Evolutionary conservation across 345 rosid species (phyloP), one percentile per base, ranked within the genome.

Genomic region (Gossypium ekmanianum): DNA sequence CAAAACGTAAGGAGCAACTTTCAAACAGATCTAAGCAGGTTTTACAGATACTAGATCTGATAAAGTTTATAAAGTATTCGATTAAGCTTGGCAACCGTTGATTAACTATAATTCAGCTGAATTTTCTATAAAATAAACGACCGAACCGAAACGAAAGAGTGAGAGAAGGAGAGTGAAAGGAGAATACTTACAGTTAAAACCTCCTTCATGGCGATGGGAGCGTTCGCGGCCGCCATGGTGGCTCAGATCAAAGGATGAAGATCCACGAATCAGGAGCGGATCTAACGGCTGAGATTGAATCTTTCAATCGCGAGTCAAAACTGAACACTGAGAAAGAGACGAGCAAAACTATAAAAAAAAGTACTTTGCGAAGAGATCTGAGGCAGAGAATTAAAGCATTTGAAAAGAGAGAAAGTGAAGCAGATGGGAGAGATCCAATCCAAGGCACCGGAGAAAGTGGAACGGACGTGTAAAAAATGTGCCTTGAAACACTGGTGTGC

Each of bases 181-280:
- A 57, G 64, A 76, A 27, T 56, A 76, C 92, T 83, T 77, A 92
- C 94, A 58, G 92, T 94, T 41, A 90, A 78, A 80, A 90, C 91
- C 85, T 94, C 98, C 83, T 90, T 90, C 98, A 94, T 89, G 78
- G 93, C 74, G 88, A 94, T 91, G 75, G 93, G 97, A 64, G 97
- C 97, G 85, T 80, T 92, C 45, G 97, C 92, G 43, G 94, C 92
- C 80, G 96, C 93, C 98, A 92, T 92, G 91, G 73, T 81, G 79
- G 81, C 76, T 76, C 76, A 78, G 87, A 87, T 85, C 86, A 80
- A 63, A 81, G 71, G 81, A 62, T 27, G 77, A 59, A 51, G 73
- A 74, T 39, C 66, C 61, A 62, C 58, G 56, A 75, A 80, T 76
- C 65, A 68, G 66, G 41, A 43, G 61, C 83, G 79, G 91, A 85